These are phyloP conservation scores for Caryopteris hybrid DNA, from an alignment of 305 asterid genomes.

Conservation along the genomic window DNA sequence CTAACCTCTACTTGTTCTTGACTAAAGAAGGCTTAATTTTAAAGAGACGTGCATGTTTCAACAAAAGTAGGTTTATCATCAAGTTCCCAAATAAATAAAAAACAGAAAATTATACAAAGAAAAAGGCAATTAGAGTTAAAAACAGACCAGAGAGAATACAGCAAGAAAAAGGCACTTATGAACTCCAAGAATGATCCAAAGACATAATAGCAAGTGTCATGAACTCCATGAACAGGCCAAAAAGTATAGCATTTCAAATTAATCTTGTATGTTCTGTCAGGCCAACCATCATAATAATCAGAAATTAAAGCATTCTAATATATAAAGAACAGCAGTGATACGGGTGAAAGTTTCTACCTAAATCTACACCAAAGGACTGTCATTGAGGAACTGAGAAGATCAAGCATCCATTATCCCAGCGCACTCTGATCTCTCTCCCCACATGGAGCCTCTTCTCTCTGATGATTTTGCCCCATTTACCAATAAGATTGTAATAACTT, in stretches of 20 bases:
- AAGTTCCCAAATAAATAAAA: neutral
- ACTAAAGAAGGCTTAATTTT: neutral
- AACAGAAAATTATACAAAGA: neutral
- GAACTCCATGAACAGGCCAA: neutral
- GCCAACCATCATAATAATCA: constrained; percentile 22
- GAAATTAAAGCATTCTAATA: neutral
- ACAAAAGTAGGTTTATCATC: neutral
- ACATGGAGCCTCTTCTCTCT: constrained; percentile 43
- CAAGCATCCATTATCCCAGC: constrained; percentile 53
- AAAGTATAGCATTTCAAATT: neutral
- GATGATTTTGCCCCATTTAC: constrained; percentile 52
- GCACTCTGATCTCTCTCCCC: constrained; percentile 43
- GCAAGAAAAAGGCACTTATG: neutral
- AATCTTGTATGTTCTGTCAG: constrained; percentile 9
- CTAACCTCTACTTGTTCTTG: neutral
- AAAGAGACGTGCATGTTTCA: neutral
- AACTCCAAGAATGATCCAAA: neutral
- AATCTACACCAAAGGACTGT: constrained; percentile 18
- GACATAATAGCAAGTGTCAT: neutral
- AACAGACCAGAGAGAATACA: neutral
- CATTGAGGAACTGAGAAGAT: constrained; percentile 44
- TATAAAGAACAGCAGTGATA: constrained; percentile 6
- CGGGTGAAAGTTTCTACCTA: constrained; percentile 22
- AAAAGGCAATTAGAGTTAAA: neutral
- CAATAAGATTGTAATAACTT: too few relatives aligned